Evolutionary conservation across 2,329 filamentous ascomycete species (phyloP).

Genomic region (Ceratocystis cacaofunesta): DNA sequence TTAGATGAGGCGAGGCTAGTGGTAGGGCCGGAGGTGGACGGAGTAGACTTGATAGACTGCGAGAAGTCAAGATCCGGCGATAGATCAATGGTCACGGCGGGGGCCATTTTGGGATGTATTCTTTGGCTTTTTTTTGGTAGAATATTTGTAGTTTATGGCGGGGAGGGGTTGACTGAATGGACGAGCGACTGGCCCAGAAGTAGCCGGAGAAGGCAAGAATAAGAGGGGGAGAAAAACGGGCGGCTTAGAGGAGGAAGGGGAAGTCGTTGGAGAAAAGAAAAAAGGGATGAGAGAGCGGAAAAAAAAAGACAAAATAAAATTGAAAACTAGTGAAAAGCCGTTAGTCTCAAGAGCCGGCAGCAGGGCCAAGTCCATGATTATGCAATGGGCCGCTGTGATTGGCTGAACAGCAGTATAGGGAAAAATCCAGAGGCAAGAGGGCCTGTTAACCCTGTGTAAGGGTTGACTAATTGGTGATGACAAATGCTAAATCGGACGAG

Average conservation of each 20-base stretch:
- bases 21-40: slow-evolving; percentile 20
- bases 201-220: neutral
- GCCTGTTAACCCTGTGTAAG: neutral
- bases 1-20: slow-evolving; percentile 24
- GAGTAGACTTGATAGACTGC: slow-evolving; percentile 22
- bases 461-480: neutral
- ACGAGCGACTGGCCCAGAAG: neutral
- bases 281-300: neutral
- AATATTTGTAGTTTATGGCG: neutral
- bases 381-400: neutral
- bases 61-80: slow-evolving; percentile 36
- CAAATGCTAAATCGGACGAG: neutral
- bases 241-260: neutral
- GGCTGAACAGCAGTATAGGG: neutral
- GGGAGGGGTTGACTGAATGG: neutral
- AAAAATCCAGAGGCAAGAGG: neutral
- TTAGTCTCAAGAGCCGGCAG: neutral
- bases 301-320: neutral
- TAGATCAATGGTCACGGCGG: slow-evolving; percentile 39
- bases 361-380: neutral
- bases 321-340: neutral
- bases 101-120: slow-evolving; percentile 29
- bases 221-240: neutral
- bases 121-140: slow-evolving; percentile 21
- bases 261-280: neutral